Evolutionary conservation across 2,329 filamentous ascomycete genomes (phyloP), one percentile per base, ranked within the genome.

Genomic region (Stachybotrys echinatus): DNA sequence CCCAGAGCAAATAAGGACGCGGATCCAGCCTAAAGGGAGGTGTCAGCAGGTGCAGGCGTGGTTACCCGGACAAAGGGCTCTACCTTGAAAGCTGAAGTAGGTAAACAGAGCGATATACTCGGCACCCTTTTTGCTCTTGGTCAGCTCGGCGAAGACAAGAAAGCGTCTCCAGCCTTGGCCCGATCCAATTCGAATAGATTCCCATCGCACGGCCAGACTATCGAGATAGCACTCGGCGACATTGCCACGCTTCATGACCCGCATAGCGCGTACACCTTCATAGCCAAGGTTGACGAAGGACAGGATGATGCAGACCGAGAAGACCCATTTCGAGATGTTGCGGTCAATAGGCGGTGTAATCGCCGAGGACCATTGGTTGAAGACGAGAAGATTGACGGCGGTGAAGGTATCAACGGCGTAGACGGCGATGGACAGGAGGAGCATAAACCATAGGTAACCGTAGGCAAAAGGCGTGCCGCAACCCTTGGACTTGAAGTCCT

Each of bases 391-490:
- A 55, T 96, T 95, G 71, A 96, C 81, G 54, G 92, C 92, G 5
- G 92, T 96, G 65, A 96, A 97, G 53, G 85, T 91, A 71, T 97
- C 92, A 65, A 95, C 88, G 23, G 77, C 84, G 68, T 96, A 96
- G 57, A 96, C 91, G 42, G 89, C 86, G 46, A 92, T 66, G 3
- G 90, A 94, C 51, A 95, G 75, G 48, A 91, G 50, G 42, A 92
- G 78, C 58, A 90, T 87, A 51, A 94, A 76, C 80, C 86, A 94
- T 47, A 97, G 79, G 71, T 91, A 94, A 61, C 75, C 81, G 67
- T 96, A 97, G 52, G 91, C 92, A 57, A 95, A 78, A 8, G 81
- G 77, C 1, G 87, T 80, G 57, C 87, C 84, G 66, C 87, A 91
- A 14, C 89, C 92, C 23, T 80, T 84, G 3, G 88, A 86, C 65